phyloP scores from a whole-genome alignment of 768 basidiomycete species.

The Lactifluus hygrophoroides region DNA sequence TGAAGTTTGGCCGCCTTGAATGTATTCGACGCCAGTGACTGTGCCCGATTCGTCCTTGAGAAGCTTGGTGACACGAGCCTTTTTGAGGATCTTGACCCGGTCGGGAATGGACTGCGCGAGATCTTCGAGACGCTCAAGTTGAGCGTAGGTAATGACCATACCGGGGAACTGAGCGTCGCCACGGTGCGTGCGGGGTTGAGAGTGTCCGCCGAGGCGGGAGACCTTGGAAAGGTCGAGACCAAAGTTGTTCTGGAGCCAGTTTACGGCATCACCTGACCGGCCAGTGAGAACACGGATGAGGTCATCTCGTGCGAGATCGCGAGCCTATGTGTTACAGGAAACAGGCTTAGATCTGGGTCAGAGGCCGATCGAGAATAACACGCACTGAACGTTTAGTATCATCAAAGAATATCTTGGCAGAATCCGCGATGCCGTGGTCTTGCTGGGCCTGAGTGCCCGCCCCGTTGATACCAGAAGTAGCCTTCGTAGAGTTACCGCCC shows the following conservation, averaged over 20 bases:
- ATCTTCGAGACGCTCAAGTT: conserved; percentile 93
- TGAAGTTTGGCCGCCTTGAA: conserved; percentile 64
- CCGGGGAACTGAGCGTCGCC: conserved; percentile 93
- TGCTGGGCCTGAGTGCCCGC: conserved; percentile 82
- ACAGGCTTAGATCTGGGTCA: neutral
- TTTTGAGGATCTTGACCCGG: conserved; percentile 86
- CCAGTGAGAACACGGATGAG: conserved; percentile 93
- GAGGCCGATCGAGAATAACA: conserved; percentile 12
- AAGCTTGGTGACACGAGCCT: conserved; percentile 78
- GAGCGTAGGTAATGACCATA: conserved; percentile 96
- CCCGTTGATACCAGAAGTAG: conserved; percentile 96
- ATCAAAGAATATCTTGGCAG: conserved; percentile 86
- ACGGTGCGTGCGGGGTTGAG: conserved; percentile 88
- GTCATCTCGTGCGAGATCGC: conserved; percentile 92
- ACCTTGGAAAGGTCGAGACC: conserved; percentile 90
- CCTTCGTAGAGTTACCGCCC: conserved; percentile 97
- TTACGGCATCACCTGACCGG: conserved; percentile 91
- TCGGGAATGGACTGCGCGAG: conserved; percentile 75
- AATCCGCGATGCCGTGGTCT: conserved; percentile 77
- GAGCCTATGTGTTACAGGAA: conserved; percentile 49
- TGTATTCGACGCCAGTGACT: conserved; percentile 84
- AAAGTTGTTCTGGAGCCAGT: conserved; percentile 91
- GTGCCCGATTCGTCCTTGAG: conserved; percentile 73
- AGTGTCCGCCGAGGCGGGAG: conserved; percentile 93
- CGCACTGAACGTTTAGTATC: conserved; percentile 91